These are phyloP conservation scores for Paraphoma chrysanthemicola DNA, from an alignment of 2,329 filamentous ascomycete genomes.

Conservation along the genomic window DNA sequence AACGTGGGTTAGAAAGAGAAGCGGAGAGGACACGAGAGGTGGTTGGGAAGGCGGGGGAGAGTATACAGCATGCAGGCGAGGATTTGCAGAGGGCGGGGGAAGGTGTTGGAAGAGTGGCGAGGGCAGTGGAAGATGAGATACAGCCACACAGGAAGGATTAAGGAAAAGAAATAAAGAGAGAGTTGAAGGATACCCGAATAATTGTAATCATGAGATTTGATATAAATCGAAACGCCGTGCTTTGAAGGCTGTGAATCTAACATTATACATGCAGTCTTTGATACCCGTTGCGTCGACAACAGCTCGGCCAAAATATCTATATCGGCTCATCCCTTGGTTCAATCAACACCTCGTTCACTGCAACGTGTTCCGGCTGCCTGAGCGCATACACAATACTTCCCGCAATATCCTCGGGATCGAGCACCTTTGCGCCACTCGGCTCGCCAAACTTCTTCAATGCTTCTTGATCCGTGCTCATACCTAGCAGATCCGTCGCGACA, in stretches of 20 bases:
- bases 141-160: slow-evolving; percentile 2
- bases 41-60: slow-evolving; percentile 8
- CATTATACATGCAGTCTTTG: no score
- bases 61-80: slow-evolving; percentile 10
- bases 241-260: background rate
- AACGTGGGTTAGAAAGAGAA: slow-evolving; percentile 11
- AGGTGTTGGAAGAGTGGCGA: slow-evolving; percentile 15
- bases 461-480: slow-evolving; percentile 77
- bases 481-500: slow-evolving; percentile 73
- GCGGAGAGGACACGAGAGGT: slow-evolving; percentile 7
- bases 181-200: background rate
- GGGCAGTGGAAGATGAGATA: slow-evolving; percentile 17
- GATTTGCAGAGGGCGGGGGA: slow-evolving; percentile 14
- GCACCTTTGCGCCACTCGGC: slow-evolving; percentile 75
- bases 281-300: no score
- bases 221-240: background rate
- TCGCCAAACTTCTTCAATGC: slow-evolving; percentile 81
- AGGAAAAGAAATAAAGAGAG: background rate
- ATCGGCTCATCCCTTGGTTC: slow-evolving; percentile 49
- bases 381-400: slow-evolving; percentile 76
- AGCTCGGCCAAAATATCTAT: slow-evolving; percentile 2
- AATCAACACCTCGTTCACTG: slow-evolving; percentile 81
- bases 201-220: background rate
- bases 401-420: slow-evolving; percentile 77
- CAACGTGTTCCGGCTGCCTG: slow-evolving; percentile 75